Evolutionary conservation across 2,329 filamentous ascomycete genomes (phyloP), one percentile per base, ranked within the genome.

Genomic region (Penicillium sp.): DNA sequence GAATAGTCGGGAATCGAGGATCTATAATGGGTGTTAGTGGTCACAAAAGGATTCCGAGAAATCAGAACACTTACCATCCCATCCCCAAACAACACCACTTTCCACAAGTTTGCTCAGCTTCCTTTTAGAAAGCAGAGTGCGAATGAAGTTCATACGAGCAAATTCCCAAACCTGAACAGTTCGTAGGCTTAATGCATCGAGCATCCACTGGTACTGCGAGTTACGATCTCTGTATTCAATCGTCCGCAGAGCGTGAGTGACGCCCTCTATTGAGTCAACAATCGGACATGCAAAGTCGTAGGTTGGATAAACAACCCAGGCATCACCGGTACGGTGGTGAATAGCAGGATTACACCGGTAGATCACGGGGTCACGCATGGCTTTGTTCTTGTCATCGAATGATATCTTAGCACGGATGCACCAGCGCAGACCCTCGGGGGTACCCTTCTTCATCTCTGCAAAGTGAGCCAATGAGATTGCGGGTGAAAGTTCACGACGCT

Each of bases 371-470:
- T 99, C 94, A 61, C 94, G 85, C 84, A 97, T 87, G 48, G 94
- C 91, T 76, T 96, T 96, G 81, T 99, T 97, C 61, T 89, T 89
- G 76, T 94, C 89, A 73, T 96, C 90, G 64, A 89, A 85, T 1
- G 90, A 93, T 65, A 97, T 90, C 81, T 95, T 97, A 54, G 94
- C 94, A 56, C 94, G 89, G 62, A 99, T 95, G 77, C 91, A 97
- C 85, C 93, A 92, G 69, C 83, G 85, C 45, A 86, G 76, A 55
- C 94, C 94, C 72, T 92, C 87, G 45, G 88, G 83, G 3, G 86
- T 88, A 41, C 88, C 92, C 53, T 83, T 82, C 80, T 92, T 96
- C 94, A 99, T 99, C 80, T 94, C 89, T 68, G 92, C 88, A 63
- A 97, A 95, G 64, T 88, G 89, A 49, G 85, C 84, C 65, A 99